Conservation (phyloP, 495 filamentous ascomycete genomes). For the Aspergillus avenaceus region DNA sequence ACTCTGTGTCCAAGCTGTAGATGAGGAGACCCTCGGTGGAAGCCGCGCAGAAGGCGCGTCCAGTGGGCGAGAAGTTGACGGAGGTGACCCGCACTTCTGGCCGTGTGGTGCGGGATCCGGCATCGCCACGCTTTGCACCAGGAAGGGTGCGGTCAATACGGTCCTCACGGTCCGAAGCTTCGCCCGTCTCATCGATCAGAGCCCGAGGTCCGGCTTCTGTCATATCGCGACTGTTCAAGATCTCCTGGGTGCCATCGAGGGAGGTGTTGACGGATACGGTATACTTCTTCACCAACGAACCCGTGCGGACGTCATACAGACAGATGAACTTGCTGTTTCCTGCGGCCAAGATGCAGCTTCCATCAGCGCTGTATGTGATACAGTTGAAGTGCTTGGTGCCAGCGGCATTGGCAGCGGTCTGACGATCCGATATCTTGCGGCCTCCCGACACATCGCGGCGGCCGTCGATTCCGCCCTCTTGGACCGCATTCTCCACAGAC, state of each 20-base stretch:
- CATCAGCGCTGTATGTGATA: constrained; percentile 86
- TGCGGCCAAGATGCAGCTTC: constrained; percentile 80
- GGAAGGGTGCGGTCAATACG: constrained; percentile 82
- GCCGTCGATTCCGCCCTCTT: constrained; percentile 76
- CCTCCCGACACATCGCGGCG: constrained; percentile 92
- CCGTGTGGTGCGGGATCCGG: constrained; percentile 64
- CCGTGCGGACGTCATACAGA: constrained; percentile 84
- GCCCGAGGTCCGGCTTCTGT: constrained; percentile 85
- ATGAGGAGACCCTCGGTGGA: constrained; percentile 91
- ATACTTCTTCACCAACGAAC: constrained; percentile 88
- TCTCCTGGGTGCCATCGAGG: constrained; percentile 92
- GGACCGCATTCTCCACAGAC: constrained; percentile 81
- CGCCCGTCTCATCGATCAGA: constrained; percentile 80
- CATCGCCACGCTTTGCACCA: constrained; percentile 81
- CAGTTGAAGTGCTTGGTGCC: constrained; percentile 87
- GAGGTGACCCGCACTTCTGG: constrained; percentile 84
- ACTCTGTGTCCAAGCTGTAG: constrained; percentile 77
- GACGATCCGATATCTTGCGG: constrained; percentile 76
- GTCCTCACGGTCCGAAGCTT: constrained; percentile 83
- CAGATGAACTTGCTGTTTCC: constrained; percentile 98
- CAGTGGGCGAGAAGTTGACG: constrained; percentile 83
- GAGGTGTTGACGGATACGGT: constrained; percentile 92
- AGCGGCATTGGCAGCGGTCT: constrained; percentile 83
- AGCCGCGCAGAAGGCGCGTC: constrained; percentile 88
- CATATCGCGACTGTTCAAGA: constrained; percentile 83